These are phyloP conservation scores for Solanum sejunctum DNA, from an alignment of 257 asterid species.

Conservation along the genomic window DNA sequence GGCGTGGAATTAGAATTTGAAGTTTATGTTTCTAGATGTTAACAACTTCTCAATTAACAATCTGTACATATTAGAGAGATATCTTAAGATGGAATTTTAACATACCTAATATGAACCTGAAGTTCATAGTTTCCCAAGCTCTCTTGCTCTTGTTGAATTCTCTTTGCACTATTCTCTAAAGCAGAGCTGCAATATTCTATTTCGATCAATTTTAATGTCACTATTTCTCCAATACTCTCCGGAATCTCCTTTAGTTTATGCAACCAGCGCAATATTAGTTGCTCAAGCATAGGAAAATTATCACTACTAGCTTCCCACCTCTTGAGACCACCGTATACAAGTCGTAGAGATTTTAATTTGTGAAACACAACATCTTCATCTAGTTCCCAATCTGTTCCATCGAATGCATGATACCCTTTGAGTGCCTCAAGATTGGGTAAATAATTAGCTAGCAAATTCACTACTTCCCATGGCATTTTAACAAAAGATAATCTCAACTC, in stretches of 20 bases:
- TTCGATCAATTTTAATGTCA: not conserved
- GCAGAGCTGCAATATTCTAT: not conserved
- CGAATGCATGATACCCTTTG: fast-evolving
- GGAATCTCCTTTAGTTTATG: not conserved
- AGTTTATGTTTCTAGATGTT: too few species aligned
- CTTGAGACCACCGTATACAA: not conserved
- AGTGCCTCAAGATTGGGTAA: not conserved
- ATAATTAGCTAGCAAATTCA: not conserved
- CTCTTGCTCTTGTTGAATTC: not conserved
- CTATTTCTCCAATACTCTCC: not conserved
- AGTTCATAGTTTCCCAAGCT: not conserved
- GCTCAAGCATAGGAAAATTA: not conserved
- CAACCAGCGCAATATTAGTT: not conserved
- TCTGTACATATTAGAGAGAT: too few species aligned
- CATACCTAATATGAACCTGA: not conserved
- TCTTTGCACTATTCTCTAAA: not conserved
- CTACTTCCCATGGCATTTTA: not conserved
- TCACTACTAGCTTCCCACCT: not conserved
- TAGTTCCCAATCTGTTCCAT: not conserved
- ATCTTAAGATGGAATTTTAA: not conserved
- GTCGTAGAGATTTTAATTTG: not conserved
- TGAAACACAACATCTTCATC: not conserved
- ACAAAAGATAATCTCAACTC: not conserved
- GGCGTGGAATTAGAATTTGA: not conserved
- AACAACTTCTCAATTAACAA: too few species aligned